These are phyloP conservation scores for Cyberlindnera mrakii DNA, from an alignment of 805 yeast genomes.

Conservation along the genomic window DNA sequence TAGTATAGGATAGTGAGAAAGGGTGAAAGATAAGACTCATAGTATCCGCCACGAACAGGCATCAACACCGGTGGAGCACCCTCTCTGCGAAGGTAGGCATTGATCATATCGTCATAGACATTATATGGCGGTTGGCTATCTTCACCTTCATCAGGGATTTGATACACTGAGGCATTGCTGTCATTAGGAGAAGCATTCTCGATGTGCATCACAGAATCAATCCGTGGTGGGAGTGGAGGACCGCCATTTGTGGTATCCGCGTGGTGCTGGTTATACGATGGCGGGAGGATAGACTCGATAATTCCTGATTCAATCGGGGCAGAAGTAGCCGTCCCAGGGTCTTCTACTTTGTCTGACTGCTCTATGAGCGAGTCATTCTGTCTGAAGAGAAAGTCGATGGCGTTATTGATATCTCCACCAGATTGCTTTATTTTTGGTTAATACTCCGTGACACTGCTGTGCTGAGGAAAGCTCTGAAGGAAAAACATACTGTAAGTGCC, in stretches of 20 bases:
- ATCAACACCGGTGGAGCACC: conserved; percentile 28
- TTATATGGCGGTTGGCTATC: conserved; percentile 5
- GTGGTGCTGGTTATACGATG: not conserved
- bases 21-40: conserved; percentile 38
- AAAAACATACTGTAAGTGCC: conserved; percentile 27
- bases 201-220: not conserved
- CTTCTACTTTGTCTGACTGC: not conserved
- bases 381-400: conserved; percentile 2
- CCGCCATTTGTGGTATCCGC: not conserved
- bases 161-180: no score
- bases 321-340: not conserved
- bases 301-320: conserved; percentile 1
- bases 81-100: conserved; percentile 18
- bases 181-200: not conserved
- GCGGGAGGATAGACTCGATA: conserved; percentile 1
- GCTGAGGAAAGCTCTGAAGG: not conserved
- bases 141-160: not conserved
- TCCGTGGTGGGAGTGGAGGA: conserved; percentile 1
- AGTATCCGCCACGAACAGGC: conserved; percentile 26
- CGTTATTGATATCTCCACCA: conserved; percentile 1
- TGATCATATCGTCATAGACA: conserved; percentile 28
- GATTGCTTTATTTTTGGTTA: not conserved
- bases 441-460: not conserved
- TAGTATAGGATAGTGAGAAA: conserved; percentile 34
- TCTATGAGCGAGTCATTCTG: not conserved